phyloP scores from a whole-genome alignment of 257 asterid genomes.

The Fraxinus americana region DNA sequence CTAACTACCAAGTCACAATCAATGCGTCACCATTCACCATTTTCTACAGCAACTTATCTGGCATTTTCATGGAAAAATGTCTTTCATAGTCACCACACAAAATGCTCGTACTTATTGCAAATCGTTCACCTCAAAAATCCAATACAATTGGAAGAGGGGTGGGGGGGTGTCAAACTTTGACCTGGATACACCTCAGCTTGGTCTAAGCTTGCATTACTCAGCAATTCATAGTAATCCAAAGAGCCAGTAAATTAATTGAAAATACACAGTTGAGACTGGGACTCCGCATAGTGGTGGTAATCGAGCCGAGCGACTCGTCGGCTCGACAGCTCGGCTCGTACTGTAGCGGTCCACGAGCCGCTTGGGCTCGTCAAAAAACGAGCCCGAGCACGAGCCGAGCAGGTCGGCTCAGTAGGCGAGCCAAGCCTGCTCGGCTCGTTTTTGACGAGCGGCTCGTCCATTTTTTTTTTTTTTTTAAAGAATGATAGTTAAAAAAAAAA shows the following conservation, averaged over 20 bases:
- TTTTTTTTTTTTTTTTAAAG: too few species aligned
- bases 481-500: too few species aligned
- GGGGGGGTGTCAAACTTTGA: slow-evolving; percentile 3
- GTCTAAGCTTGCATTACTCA: slow-evolving; percentile 6
- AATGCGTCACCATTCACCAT: not conserved
- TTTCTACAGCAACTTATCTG: not conserved
- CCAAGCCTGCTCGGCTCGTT: too few species aligned
- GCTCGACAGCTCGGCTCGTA: too few species aligned
- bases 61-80: not conserved
- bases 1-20: not conserved
- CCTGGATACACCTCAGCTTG: not conserved
- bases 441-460: too few species aligned
- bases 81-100: not conserved
- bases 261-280: not conserved
- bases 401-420: too few species aligned
- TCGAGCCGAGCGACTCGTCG: too few species aligned
- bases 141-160: not conserved
- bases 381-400: too few species aligned
- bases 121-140: not conserved
- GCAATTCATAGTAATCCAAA: slow-evolving; percentile 27
- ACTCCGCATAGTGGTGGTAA: too few species aligned
- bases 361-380: too few species aligned
- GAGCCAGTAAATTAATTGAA: not conserved
- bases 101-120: not conserved
- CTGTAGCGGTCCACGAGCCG: too few species aligned